Conservation (phyloP, 2,329 filamentous ascomycete genomes). For the Fusarium sp. region DNA sequence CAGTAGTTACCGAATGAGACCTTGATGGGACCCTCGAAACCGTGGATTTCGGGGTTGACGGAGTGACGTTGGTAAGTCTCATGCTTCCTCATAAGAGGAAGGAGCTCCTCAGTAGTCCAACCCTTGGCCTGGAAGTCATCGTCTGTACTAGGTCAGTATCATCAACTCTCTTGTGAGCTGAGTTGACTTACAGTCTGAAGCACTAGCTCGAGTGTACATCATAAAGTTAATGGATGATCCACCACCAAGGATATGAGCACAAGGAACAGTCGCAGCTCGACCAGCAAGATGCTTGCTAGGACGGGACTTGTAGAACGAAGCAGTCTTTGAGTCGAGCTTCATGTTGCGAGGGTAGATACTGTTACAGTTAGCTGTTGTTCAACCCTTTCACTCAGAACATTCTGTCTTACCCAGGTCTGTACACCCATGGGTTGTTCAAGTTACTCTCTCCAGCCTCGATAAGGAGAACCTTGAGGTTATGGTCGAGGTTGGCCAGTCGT, state of each 20-base stretch:
- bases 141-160: neutral
- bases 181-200: conserved; percentile 38
- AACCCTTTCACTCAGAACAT: fast-evolving
- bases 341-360: conserved; percentile 80
- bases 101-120: conserved; percentile 80
- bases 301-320: conserved; percentile 83
- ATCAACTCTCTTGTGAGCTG: fast-evolving
- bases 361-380: neutral
- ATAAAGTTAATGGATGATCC: conserved; percentile 84
- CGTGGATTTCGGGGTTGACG: conserved; percentile 75
- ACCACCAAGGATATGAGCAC: conserved; percentile 77
- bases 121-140: conserved; percentile 84
- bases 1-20: conserved; percentile 85
- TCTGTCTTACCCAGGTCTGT: conserved; percentile 66
- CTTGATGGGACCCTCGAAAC: conserved; percentile 84
- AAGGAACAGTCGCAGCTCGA: conserved; percentile 78
- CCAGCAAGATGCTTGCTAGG: conserved; percentile 79
- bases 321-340: conserved; percentile 83
- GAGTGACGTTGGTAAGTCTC: conserved; percentile 79
- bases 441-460: conserved; percentile 80
- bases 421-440: conserved; percentile 83
- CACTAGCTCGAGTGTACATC: conserved; percentile 58
- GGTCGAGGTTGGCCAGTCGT: conserved; percentile 79
- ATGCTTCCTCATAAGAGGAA: conserved; percentile 83
- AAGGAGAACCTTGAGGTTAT: conserved; percentile 76